Evolutionary conservation across 257 asterid genomes (phyloP), one percentile per base, ranked within the genome.

Genomic region (Fraxinus excelsior): DNA sequence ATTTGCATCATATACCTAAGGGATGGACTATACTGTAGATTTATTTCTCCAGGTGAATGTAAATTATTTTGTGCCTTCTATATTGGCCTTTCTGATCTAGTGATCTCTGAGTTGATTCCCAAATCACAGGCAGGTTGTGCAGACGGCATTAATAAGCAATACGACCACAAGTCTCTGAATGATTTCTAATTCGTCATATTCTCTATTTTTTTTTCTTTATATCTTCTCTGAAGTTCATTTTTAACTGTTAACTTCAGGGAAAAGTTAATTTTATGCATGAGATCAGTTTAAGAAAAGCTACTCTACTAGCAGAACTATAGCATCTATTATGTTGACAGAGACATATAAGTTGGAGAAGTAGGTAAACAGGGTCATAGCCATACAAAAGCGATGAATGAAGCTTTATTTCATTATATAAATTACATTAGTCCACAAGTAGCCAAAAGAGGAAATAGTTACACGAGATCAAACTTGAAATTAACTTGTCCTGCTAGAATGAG

Each of bases 31-130:
- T 13, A 42, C 2, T 40, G 23, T 8, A 6, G 21, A 66, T 46
- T 76, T 76, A 25, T 44, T 38, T 75, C 44, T 67, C 28, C 46
- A 31, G 44, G 19, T 75, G 46, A 64, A 28, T 4, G 58, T n/a
- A 40, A 26, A 6, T 21, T 3, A 26, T 64, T 21, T 35, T 58
- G 13, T 53, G 29, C 11, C 37, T 38, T 40, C 26, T 40, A 35
- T 38, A 26, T 40, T 75, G 72, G 42, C 44, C 44, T 38, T 38
- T 7, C 11, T 38, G 44, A 9, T n/a, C n/a, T n/a, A n/a, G n/a
- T n/a, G n/a, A n/a, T 38, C 11, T 38, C 44, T 38, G 10, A 37
- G 11, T 38, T 38, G 44, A 38, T 38, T 38, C 44, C 44, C 44
- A 38, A 38, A 38, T 38, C 44, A 38, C 12, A 38, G 1, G 49